Evolutionary conservation across 2,329 filamentous ascomycete genomes (phyloP), one percentile per base, ranked within the genome.

Genomic region (Cercospora brassicicola): DNA sequence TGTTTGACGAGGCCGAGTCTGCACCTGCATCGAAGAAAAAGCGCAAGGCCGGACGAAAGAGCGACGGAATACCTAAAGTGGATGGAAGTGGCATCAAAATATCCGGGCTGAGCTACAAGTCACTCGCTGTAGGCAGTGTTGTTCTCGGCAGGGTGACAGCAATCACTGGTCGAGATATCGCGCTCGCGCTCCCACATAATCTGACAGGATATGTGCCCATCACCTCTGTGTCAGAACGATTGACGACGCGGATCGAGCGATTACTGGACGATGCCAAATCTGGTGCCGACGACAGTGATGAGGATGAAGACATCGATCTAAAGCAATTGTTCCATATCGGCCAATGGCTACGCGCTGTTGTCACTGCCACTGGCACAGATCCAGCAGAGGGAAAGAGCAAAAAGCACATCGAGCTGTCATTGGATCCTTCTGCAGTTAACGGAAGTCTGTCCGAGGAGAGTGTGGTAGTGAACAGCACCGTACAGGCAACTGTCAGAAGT

Each of bases 111-210:
- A 97, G 91, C 78, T 77, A 76, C 69, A 78, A 95, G 92, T 92
- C 91, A 77, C 83, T 99, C 70, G 88, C 91, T 57, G 90, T 92
- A 71, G 96, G 94, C 62, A 94, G 93, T 60, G 84, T 97, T 66
- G 89, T 99, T 0, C 89, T 99, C 55, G 95, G 92, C 53, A 93
- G 96, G 77, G 86, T 99, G 68, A 90, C 88, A 48, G 88, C 90
- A 69, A 93, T 99, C 78, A 94, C 91, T 71, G 83, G 88, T 65
- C 87, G 93, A 75, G 90, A 96, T 76, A 83, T 99, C 73, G 88
- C 90, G 57, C 83, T 99, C 64, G 89, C 93, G 20, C 84, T 99
- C 10, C 94, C 95, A 15, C 99, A 99, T 81, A 98, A 96, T 78
- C 87, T 99, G 33, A 90, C 88, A 59, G 96, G 95, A 59, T 95